Base-by-base conservation (phyloP, 306 rosid species). In the Purshia tridentata region DNA sequence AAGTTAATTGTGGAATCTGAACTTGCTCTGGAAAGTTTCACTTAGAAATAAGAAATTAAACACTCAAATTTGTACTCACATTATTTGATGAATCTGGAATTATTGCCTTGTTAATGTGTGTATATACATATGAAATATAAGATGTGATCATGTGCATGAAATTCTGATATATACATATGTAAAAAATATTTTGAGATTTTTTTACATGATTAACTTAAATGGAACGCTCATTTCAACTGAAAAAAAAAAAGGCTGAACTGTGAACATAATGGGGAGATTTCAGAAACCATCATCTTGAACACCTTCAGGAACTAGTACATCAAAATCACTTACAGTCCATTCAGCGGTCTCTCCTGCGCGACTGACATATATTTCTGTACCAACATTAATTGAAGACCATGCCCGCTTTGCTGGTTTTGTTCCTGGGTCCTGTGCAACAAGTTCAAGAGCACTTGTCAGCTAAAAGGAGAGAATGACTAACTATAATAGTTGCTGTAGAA, bases 261-360 rank as follows among this genome's bases (percentile, higher is more conserved):
- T 57, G 57, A 50, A 2, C 63, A 54, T 9, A 19, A 55, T n/a
- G 39, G 37, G 37, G 37, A 55, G 39, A 29, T 12, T 53, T 65
- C 67, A 77, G 13, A 4, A 44, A 4, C 54, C 54, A 41, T 16
- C 37, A 44, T 22, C 65, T 41, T 37, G 44, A 70, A 39, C 56
- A 22, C 67, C 72, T 73, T 75, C 72, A 57, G 87, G 84, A 70
- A 87, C 68, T 29, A 76, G 54, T 6, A 80, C 74, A 40, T 87
- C 86, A 78, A 85, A 85, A 59, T 87, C 91, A 82, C 86, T 82
- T 18, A 82, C 80, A 5, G 72, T 72, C 87, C 89, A 85, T 70
- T 82, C 87, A 2, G 86, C 87, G 2, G 84, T 87, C 63, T 41
- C 81, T 14, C 82, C 71, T 2, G 22, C 15, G 8, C 41, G 35